These are phyloP conservation scores for Cicer pinnatifidum DNA, from an alignment of 306 rosid species.

Conservation along the genomic window DNA sequence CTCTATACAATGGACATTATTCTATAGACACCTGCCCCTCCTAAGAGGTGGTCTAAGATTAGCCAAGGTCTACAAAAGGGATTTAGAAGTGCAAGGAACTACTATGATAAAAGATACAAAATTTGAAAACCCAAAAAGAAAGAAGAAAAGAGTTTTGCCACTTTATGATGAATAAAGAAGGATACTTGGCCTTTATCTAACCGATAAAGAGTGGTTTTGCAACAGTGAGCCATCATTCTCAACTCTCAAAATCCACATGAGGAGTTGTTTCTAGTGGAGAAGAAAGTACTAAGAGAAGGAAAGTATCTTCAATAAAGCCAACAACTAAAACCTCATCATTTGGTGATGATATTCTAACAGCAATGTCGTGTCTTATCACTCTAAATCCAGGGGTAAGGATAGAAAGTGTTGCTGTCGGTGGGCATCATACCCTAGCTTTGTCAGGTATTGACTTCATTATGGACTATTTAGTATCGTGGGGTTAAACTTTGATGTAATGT, in stretches of 20 bases:
- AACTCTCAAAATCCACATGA: slow-evolving; percentile 63
- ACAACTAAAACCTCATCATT: slow-evolving; percentile 74
- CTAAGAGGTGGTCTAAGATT: slow-evolving; percentile 29
- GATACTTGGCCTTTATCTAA: slow-evolving; percentile 35
- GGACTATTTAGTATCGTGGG: slow-evolving; percentile 18
- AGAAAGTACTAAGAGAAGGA: slow-evolving; percentile 83
- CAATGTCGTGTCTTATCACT: slow-evolving; percentile 82
- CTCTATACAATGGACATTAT: slow-evolving; percentile 38
- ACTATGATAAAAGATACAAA: slow-evolving; percentile 29
- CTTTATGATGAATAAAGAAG: slow-evolving; percentile 41
- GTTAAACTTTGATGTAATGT: slow-evolving; percentile 22
- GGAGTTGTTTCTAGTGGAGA: slow-evolving; percentile 64
- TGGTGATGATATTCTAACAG: slow-evolving; percentile 74
- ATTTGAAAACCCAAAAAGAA: slow-evolving; percentile 32
- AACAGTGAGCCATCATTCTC: slow-evolving; percentile 71
- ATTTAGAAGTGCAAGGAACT: slow-evolving; percentile 19
- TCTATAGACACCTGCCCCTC: slow-evolving; percentile 37
- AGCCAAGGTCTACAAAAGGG: slow-evolving; percentile 30
- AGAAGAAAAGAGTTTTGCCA: slow-evolving; percentile 35
- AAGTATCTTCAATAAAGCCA: slow-evolving; percentile 71
- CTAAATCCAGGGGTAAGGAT: slow-evolving; percentile 81
- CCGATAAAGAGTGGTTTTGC: slow-evolving; percentile 50
- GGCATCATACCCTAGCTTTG: slow-evolving; percentile 84
- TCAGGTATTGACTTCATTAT: slow-evolving; percentile 61
- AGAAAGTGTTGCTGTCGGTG: slow-evolving; percentile 85